Evolutionary conservation across 176 grass and related monocot genomes (phyloP), one percentile per base, ranked within the genome.

Genomic region (Otatea glauca): DNA sequence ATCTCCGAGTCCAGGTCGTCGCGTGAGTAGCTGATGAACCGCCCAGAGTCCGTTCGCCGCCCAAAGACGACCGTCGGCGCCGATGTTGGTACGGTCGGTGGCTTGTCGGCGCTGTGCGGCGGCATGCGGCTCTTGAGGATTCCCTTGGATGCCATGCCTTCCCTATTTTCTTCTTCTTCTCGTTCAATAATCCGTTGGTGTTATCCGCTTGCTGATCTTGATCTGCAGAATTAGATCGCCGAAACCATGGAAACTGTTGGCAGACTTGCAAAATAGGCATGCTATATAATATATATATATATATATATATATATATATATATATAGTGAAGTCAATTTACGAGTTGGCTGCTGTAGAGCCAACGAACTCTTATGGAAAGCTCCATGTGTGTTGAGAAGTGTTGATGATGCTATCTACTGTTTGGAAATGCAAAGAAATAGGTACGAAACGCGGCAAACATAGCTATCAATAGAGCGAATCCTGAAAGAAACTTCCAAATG

Each of bases 1-100:
- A 94, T 92, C 91, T 98, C 93, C 49, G 91, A 93, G 66, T 98
- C 96, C 1, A 98, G 91, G 91, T 98, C 96, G 72, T 98, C 96
- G 39, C 96, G 85, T 0, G 96, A 98, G 93, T 95, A 95, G 89
- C 91, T 98, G 89, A 98, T 92, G 93, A 98, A 98, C 2, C 93
- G 89, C 2, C 96, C 96, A 2, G 96, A 98, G 44, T 95, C 93
- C 0, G 96, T 95, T 7, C 96, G 91, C 16, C 91, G 89, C 6
- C 96, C 93, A 38, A 95, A 98, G 24, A 90, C 89, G 17, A 98
- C 96, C 13, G 93, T 95, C 1, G 92, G 90, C 21, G 63, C 88
- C 15, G 90, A 48, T 1, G 88, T 58, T 0, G 92, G 95, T 3
- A 81, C 84, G 0, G 80, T 42, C 3, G 96, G 91, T 38, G 89